These are phyloP conservation scores for Lecanicillium sp. DNA, from an alignment of 2,329 filamentous ascomycete species.

Conservation along the genomic window DNA sequence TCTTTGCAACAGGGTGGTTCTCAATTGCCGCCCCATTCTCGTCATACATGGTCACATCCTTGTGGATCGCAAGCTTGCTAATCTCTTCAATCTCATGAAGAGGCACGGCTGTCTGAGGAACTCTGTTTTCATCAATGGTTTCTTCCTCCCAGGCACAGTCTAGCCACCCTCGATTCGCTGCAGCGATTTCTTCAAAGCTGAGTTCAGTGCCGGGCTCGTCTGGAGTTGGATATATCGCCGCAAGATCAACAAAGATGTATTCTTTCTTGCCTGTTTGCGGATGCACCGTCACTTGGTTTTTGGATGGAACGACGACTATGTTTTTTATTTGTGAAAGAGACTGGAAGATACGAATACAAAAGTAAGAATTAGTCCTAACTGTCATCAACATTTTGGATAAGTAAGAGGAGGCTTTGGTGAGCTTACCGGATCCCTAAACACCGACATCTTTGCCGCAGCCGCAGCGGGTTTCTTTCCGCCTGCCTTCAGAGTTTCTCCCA, in stretches of 20 bases:
- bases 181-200: conserved; percentile 88
- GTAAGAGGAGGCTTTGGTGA: conserved; percentile 28
- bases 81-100: conserved; percentile 24
- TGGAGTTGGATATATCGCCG: conserved; percentile 74
- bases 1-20: conserved; percentile 35
- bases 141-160: conserved; percentile 48
- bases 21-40: conserved; percentile 50
- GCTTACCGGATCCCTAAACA: conserved; percentile 91
- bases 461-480: conserved; percentile 71
- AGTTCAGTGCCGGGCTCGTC: conserved; percentile 66
- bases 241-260: conserved; percentile 78
- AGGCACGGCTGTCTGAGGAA: conserved; percentile 18
- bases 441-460: conserved; percentile 67
- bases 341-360: conserved; percentile 41
- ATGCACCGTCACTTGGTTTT: conserved; percentile 75
- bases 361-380: conserved; percentile 83
- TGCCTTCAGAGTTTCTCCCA: conserved; percentile 79
- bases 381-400: conserved; percentile 70
- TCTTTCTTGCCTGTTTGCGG: conserved; percentile 76
- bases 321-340: conserved; percentile 55
- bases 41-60: conserved; percentile 35
- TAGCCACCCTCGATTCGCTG: conserved; percentile 64
- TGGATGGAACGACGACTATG: conserved; percentile 60
- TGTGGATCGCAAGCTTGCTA: conserved; percentile 19
- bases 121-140: conserved; percentile 23